Percentiles rank a stretch among this genome's conserved stretches.
Evolutionary conservation across 345 rosid species (phyloP).

Genomic region (Lagerstroemia speciosa): DNA sequence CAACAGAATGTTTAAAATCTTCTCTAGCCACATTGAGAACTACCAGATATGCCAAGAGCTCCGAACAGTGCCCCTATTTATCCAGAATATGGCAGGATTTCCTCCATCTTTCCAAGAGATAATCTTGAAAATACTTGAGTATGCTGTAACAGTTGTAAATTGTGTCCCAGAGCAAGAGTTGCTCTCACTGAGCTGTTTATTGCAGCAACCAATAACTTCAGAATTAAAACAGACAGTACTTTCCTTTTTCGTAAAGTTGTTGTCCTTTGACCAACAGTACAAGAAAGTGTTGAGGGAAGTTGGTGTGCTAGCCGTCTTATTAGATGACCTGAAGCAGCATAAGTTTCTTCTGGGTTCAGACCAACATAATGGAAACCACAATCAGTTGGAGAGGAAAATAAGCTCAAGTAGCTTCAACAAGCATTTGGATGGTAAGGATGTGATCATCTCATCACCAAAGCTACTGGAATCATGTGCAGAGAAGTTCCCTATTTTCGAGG

Average conservation of each 20-base stretch:
- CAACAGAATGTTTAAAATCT: conserved; percentile 93
- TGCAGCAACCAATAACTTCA: conserved; percentile 92
- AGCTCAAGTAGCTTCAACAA: conserved; percentile 77
- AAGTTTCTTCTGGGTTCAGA: conserved; percentile 77
- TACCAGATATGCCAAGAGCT: conserved; percentile 82
- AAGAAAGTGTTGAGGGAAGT: conserved; percentile 97
- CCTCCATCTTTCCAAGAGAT: conserved; percentile 88
- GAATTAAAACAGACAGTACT: conserved; percentile 87
- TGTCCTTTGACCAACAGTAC: conserved; percentile 98
- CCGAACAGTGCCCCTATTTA: conserved; percentile 91
- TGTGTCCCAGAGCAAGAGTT: conserved; percentile 99
- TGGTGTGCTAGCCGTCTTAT: conserved; percentile 88
- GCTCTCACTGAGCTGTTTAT: conserved; percentile 91
- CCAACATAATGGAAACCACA: conserved; percentile 27
- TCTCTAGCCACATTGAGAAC: conserved; percentile 96
- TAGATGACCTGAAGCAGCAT: conserved; percentile 94
- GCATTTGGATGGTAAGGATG: conserved; percentile 73
- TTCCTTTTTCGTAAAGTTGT: conserved; percentile 85
- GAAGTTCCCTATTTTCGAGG: conserved; percentile 77
- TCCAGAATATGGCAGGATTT: conserved; percentile 93
- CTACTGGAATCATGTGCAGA: conserved; percentile 76
- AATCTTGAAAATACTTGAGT: conserved; percentile 94
- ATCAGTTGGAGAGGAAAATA: conserved; percentile 55
- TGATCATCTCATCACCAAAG: conserved; percentile 84
- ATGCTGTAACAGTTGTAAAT: conserved; percentile 96